Base-by-base conservation (phyloP, 2,329 filamentous ascomycete species). In the Fusarium sp. region DNA sequence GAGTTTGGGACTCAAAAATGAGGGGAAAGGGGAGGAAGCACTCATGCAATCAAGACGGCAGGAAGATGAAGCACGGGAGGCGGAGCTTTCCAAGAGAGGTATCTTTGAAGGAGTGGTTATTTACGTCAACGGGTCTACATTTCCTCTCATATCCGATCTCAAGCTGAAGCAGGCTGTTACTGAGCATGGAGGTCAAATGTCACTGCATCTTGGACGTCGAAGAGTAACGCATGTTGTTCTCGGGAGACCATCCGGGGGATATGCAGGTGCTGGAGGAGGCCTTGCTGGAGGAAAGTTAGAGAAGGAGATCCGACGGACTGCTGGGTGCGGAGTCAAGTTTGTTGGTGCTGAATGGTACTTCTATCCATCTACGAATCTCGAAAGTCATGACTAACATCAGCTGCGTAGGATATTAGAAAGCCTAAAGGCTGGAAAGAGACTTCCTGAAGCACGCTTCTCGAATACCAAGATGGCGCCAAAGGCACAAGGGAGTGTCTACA, bases 71-170 rank as follows among this genome's bases (percentile, higher is more conserved):
- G 81, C 81, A 60, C 87, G 83, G 79, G 81, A 69, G 55, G 61
- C 73, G 47, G 66, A 78, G 50, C 68, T 63, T 63, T 68, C 34
- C 8, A 46, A 66, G 8, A 78, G 74, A 71, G 76, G 83, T 49
- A 87, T 97, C 56, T 95, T 98, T 77, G 81, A 87, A 46, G 88
- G 90, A 18, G 85, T 94, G 24, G 90, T 88, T 54, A 87, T 97
- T 74, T 96, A 95, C 81, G 87, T 98, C 80, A 97, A 97, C 80
- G 94, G 94, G 66, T 95, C 92, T 72, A 97, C 94, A 4, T 87
- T 90, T 64, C 94, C 95, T 2, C 80, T 89, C 25, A 87, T 97
- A 67, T 97, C 93, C 16, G 95, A 98, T 79, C 92, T 97, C 82
- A 92, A 89, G 77, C 87, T 98, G 61, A 97, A 96, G 83, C 90